Evolutionary conservation across 129 eudicot species (phyloP).

Genomic region (Flaveria linearis): DNA sequence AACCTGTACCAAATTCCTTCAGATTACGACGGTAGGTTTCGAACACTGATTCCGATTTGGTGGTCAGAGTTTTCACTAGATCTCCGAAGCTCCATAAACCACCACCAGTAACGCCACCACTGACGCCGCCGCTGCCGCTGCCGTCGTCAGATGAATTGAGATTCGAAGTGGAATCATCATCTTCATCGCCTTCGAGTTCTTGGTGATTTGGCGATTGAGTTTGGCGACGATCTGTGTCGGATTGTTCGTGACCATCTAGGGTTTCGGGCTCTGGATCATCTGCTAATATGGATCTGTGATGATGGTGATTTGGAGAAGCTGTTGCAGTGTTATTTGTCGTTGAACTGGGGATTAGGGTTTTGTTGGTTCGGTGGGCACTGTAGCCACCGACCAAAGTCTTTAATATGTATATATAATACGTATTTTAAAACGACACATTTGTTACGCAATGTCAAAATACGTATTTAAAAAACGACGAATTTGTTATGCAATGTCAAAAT

Average conservation of each 20-base stretch:
- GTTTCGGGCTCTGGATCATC: slow-evolving; percentile 68
- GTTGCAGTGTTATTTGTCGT: too few relatives aligned
- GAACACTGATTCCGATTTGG: slow-evolving; percentile 77
- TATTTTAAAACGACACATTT: too few relatives aligned
- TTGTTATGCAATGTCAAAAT: too few relatives aligned
- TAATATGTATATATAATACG: too few relatives aligned
- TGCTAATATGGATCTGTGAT: slow-evolving; percentile 73
- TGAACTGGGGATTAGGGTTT: too few relatives aligned
- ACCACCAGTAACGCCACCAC: neutral
- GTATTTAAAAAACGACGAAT: too few relatives aligned
- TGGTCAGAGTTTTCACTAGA: slow-evolving; percentile 53
- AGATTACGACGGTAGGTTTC: slow-evolving; percentile 81
- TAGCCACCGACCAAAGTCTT: too few relatives aligned
- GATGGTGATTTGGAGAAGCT: too few relatives aligned
- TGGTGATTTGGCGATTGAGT: slow-evolving; percentile 16
- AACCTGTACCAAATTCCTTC: slow-evolving; percentile 70
- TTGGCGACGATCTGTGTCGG: slow-evolving; percentile 36
- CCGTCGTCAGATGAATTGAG: slow-evolving; percentile 35
- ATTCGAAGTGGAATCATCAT: slow-evolving; percentile 36
- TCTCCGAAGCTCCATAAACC: slow-evolving; percentile 77
- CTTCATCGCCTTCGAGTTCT: slow-evolving; percentile 32
- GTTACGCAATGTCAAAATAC: too few relatives aligned
- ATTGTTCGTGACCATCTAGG: slow-evolving; percentile 21
- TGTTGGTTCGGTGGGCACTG: too few relatives aligned
- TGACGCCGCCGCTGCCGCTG: neutral